Conservation (phyloP, 2,329 filamentous ascomycete genomes). For the Nemania serpens region DNA sequence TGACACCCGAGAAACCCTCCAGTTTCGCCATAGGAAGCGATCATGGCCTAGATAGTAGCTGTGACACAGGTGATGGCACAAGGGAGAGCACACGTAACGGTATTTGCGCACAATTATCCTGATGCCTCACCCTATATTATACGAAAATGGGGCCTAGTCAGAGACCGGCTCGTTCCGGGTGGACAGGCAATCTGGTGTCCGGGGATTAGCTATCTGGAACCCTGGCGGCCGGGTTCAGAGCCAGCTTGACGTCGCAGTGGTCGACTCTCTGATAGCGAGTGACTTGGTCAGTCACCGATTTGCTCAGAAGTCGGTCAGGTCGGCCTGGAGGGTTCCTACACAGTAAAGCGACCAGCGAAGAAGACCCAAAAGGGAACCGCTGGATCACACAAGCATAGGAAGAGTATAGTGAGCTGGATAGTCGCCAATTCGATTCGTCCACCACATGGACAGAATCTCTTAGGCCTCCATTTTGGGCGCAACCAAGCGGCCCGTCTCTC, state of each 20-base stretch:
- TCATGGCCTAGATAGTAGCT: neutral
- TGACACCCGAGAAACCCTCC: neutral
- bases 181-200: constrained; percentile 17
- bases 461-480: constrained; percentile 26
- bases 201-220: constrained; percentile 21
- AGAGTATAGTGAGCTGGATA: constrained; percentile 19
- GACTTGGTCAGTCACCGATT: constrained; percentile 15
- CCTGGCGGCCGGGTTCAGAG: constrained; percentile 4
- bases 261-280: constrained; percentile 17
- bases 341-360: constrained; percentile 7
- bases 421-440: constrained; percentile 26
- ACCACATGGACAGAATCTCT: constrained; percentile 20
- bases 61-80: neutral
- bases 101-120: constrained; percentile 1
- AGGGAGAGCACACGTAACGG: constrained; percentile 6
- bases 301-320: constrained; percentile 12
- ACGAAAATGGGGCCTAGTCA: constrained; percentile 24
- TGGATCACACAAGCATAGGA: constrained; percentile 14
- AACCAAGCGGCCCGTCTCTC: constrained; percentile 26
- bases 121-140: neutral
- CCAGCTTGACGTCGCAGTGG: constrained; percentile 33
- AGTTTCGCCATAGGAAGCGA: constrained; percentile 13
- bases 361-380: constrained; percentile 15
- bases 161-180: constrained; percentile 28
- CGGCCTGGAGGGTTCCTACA: constrained; percentile 13